Evolutionary conservation across 108 stramenopile genomes (phyloP), one percentile per base, ranked within the genome.

Genomic region (Schizochytrium sp.): DNA sequence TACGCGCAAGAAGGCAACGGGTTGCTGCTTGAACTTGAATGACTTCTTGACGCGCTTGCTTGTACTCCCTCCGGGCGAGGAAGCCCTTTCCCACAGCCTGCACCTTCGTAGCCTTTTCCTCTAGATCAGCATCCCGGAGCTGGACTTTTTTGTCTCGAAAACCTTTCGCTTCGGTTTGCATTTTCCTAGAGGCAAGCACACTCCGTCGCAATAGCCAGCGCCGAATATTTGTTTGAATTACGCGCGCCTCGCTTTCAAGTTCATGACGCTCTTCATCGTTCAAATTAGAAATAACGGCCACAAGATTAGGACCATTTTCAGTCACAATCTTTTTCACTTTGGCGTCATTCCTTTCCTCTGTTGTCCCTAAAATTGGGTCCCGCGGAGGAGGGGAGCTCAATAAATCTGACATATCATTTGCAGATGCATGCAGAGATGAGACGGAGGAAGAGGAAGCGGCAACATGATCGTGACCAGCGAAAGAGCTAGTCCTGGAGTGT

Each of bases 41-140:
- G 10, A 83, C 76, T 1, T 83, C 76, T 53, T 83, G 76, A 40
- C 76, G 76, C 7, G 53, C 76, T 40, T 83, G 76, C n/a, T 40
- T 17, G 28, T 83, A 83, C 53, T 83, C 76, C 55, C 47, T 83
- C 10, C 76, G 76, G 5, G 76, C 76, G 5, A 83, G 76, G 55
- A 83, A 83, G 10, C 76, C 76, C n/a, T 83, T 83, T 13, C 76
- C 40, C 76, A 83, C 76, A 2, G 76, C 76, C 53, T 83, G 76
- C 28, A 83, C 76, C 28, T 83, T 83, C 5, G 76, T 83, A 5
- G 53, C 76, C 28, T 83, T 83, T 55, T 49, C 2, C 47, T 83
- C 76, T n/a, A 83, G 1, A 28, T 55, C 76, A 44, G 28, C 19
- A 38, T 69, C 4, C 19, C 12, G 41, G 41, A 42, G 40, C 44